phyloP scores from a whole-genome alignment of 345 rosid species.

The Sapria himalayana region DNA sequence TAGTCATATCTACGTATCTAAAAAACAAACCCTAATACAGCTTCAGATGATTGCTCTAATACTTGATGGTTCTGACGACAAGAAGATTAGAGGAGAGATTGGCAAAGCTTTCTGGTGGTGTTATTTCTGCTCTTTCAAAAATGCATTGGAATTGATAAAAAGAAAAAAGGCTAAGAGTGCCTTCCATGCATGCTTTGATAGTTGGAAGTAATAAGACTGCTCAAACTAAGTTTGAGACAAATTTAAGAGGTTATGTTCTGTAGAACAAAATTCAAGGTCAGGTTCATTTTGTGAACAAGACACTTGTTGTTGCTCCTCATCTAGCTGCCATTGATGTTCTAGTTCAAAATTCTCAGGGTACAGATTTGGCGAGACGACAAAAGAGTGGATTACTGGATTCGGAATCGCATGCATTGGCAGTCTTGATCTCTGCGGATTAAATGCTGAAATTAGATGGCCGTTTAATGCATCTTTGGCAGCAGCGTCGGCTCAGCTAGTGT shows the following conservation, averaged over 20 bases:
- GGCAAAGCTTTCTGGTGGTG: too few relatives aligned
- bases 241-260: conserved; percentile 11
- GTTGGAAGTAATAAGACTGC: conserved; percentile 16
- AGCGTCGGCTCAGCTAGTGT: conserved; percentile 69
- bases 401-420: conserved; percentile 47
- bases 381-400: conserved; percentile 62
- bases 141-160: too few relatives aligned
- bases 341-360: conserved; percentile 23
- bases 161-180: conserved; percentile 12
- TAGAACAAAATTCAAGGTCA: conserved; percentile 11
- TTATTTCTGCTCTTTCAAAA: too few relatives aligned
- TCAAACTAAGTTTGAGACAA: conserved; percentile 17
- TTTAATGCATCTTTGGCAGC: conserved; percentile 47
- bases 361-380: conserved; percentile 71
- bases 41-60: too few relatives aligned
- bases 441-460: conserved; percentile 64
- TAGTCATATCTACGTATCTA: too few relatives aligned
- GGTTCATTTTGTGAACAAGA: conserved; percentile 17
- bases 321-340: conserved; percentile 16
- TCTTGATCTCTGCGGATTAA: conserved; percentile 56
- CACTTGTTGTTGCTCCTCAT: conserved; percentile 15
- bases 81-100: too few relatives aligned
- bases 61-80: too few relatives aligned
- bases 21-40: too few relatives aligned
- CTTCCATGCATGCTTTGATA: conserved; percentile 14